Evolutionary conservation across 345 rosid species (phyloP).

Genomic region (Microcos paniculata): DNA sequence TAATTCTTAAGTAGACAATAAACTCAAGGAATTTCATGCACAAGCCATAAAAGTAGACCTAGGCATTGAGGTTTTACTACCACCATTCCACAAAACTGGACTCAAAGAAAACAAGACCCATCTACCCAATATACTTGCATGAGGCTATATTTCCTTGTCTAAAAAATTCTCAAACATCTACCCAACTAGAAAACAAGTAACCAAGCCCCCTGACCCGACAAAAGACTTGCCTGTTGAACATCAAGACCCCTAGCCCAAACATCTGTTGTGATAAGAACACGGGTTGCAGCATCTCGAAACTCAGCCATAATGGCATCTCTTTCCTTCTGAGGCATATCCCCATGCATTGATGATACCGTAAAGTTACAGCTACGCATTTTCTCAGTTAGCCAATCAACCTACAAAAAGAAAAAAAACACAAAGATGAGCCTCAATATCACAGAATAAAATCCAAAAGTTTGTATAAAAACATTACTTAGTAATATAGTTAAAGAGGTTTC

Average conservation of each 20-base stretch:
- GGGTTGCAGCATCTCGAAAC: conserved; percentile 76
- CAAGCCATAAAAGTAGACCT: no score
- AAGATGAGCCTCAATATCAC: not conserved
- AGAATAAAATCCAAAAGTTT: not conserved
- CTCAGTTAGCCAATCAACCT: conserved; percentile 99
- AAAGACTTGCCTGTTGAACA: conserved; percentile 78
- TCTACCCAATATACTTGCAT: no score
- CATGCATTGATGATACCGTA: conserved; percentile 97
- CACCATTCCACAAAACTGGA: no score
- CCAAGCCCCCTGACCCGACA: not conserved
- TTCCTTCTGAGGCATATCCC: conserved; percentile 99
- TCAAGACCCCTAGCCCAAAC: conserved; percentile 98
- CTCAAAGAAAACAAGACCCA: no score
- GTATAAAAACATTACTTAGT: not conserved
- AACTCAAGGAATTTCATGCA: no score
- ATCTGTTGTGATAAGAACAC: conserved; percentile 97
- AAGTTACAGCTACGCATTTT: conserved; percentile 94
- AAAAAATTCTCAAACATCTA: not conserved
- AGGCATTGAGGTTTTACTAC: no score
- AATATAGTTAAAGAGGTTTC: not conserved
- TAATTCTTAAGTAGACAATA: no score
- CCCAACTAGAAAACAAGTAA: not conserved
- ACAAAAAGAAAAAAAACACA: conserved; percentile 13
- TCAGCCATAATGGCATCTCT: conserved; percentile 91
- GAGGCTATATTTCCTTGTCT: no score